A percentile compares a stretch with the other conserved stretches of the same genome.
Conservation (phyloP, 2,329 filamentous ascomycete species). For the Cyphellophora europaea region DNA sequence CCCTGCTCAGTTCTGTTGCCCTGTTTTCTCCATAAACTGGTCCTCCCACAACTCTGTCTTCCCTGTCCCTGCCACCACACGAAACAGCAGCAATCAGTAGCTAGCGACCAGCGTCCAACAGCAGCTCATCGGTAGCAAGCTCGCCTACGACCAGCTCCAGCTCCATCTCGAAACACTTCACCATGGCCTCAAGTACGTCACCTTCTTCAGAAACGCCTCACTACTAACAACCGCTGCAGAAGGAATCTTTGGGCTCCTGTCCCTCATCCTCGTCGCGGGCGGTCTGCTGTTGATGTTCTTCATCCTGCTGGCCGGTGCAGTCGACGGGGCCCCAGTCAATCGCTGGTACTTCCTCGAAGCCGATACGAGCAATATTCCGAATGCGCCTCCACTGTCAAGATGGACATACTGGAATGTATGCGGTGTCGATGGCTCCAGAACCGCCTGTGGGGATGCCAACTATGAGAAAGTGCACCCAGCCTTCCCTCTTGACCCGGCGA, state of each 20-base stretch:
- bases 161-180: neutral
- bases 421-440: slow-evolving; percentile 40
- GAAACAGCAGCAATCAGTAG: no score
- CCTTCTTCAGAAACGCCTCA: slow-evolving; percentile 1
- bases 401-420: slow-evolving; percentile 92
- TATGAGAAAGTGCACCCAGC: slow-evolving; percentile 57
- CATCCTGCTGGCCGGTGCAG: slow-evolving; percentile 53
- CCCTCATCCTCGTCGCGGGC: slow-evolving; percentile 53
- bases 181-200: slow-evolving; percentile 24
- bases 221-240: slow-evolving; percentile 30
- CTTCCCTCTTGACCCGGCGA: slow-evolving; percentile 55
- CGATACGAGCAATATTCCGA: slow-evolving; percentile 62
- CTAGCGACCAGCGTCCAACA: no score
- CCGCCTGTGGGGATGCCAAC: slow-evolving; percentile 41
- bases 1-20: no score
- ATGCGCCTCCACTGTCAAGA: slow-evolving; percentile 57
- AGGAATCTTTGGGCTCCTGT: slow-evolving; percentile 44
- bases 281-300: slow-evolving; percentile 57
- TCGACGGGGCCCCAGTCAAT: slow-evolving; percentile 51
- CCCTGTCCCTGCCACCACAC: no score
- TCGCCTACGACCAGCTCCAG: no score
- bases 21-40: no score
- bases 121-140: no score
- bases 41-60: no score
- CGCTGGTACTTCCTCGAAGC: slow-evolving; percentile 80